These are phyloP conservation scores for Phylloporus scabripes DNA, from an alignment of 768 basidiomycete species.

Conservation along the genomic window DNA sequence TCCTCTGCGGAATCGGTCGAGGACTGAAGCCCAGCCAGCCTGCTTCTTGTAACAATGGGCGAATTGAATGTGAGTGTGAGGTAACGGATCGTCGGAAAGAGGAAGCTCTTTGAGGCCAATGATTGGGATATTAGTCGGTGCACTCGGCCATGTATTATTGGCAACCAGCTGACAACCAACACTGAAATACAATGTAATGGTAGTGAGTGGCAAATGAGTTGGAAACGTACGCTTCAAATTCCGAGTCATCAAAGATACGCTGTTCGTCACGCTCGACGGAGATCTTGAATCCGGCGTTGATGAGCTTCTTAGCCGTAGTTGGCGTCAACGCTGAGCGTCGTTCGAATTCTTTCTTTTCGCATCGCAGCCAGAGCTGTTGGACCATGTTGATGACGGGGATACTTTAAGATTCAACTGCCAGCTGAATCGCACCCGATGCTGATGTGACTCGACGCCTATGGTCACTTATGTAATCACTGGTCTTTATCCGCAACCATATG, in stretches of 20 bases:
- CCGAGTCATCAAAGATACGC: slow-evolving; percentile 88
- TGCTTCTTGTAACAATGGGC: slow-evolving; percentile 98
- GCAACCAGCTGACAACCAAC: slow-evolving; percentile 85
- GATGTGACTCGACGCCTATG: too few relatives aligned
- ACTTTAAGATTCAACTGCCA: too few relatives aligned
- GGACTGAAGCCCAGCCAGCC: slow-evolving; percentile 83
- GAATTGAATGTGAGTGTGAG: slow-evolving; percentile 96
- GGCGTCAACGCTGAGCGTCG: slow-evolving; percentile 91
- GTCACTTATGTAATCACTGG: too few relatives aligned
- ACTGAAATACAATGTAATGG: slow-evolving; percentile 35
- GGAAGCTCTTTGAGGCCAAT: slow-evolving; percentile 97
- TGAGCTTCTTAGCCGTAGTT: slow-evolving; percentile 79
- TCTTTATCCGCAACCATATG: too few relatives aligned
- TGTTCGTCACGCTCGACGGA: slow-evolving; percentile 90
- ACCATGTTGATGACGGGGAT: background rate
- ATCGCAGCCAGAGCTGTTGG: slow-evolving; percentile 84
- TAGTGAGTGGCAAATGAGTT: background rate
- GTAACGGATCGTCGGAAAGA: slow-evolving; percentile 71
- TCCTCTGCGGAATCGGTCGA: slow-evolving; percentile 80
- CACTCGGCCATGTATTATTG: slow-evolving; percentile 85
- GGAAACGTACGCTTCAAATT: slow-evolving; percentile 79
- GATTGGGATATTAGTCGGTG: slow-evolving; percentile 70
- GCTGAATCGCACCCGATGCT: too few relatives aligned
- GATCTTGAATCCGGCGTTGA: slow-evolving; percentile 87
- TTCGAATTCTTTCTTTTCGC: slow-evolving; percentile 96